These are phyloP conservation scores for Vaccinium darrowii DNA, from an alignment of 148 eudicot genomes.

Conservation along the genomic window DNA sequence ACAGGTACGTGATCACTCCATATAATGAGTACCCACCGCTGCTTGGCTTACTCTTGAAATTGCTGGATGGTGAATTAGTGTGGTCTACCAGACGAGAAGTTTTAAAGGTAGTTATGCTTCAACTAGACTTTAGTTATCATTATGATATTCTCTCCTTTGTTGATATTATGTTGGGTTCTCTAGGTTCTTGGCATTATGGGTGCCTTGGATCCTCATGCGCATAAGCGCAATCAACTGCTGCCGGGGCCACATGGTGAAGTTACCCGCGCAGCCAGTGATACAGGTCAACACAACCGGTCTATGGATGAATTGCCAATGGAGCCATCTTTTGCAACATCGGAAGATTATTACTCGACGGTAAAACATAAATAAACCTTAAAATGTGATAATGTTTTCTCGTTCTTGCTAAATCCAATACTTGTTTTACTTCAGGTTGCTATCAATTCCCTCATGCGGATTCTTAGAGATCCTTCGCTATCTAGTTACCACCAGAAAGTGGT, in stretches of 20 bases:
- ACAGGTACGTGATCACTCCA: slow-evolving; percentile 91
- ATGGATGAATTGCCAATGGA: slow-evolving; percentile 91
- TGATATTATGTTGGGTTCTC: slow-evolving; percentile 15
- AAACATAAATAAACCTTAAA: slow-evolving; percentile 11
- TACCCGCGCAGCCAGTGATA: slow-evolving; percentile 63
- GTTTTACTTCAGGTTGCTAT: slow-evolving; percentile 76
- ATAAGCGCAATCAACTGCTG: slow-evolving; percentile 85
- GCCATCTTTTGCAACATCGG: slow-evolving; percentile 96
- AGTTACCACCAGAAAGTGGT: slow-evolving; percentile 96
- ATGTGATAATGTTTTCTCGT: neutral
- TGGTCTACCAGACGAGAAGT: slow-evolving; percentile 99
- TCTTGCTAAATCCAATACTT: slow-evolving; percentile 17
- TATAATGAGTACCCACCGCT: slow-evolving; percentile 81
- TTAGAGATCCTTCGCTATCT: slow-evolving; percentile 92
- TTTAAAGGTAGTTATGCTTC: slow-evolving; percentile 53
- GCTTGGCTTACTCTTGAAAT: slow-evolving; percentile 82
- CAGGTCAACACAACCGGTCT: slow-evolving; percentile 79
- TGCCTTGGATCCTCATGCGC: slow-evolving; percentile 92
- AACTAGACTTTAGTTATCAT: neutral
- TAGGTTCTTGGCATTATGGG: slow-evolving; percentile 99
- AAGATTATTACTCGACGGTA: slow-evolving; percentile 97
- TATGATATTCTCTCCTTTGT: neutral
- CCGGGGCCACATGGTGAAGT: slow-evolving; percentile 82
- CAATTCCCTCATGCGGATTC: slow-evolving; percentile 93
- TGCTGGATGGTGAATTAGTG: slow-evolving; percentile 90